Percentiles rank a stretch among this genome's conserved stretches.
Conservation (phyloP, 2,329 filamentous ascomycete species). For the Aspergillaceae sp. region DNA sequence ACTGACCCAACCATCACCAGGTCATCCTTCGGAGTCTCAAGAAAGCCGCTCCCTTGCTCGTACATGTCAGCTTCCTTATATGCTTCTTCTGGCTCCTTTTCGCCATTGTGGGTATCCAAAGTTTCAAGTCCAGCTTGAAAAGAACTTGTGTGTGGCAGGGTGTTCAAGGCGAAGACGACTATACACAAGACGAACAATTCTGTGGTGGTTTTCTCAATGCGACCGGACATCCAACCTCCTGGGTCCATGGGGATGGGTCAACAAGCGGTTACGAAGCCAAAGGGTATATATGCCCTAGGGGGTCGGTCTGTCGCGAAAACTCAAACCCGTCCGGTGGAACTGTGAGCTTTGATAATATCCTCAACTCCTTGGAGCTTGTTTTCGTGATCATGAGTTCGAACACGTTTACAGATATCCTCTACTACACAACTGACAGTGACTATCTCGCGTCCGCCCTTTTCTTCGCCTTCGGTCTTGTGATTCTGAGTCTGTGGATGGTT, state of each 20-base stretch:
- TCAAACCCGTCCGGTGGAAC: constrained; percentile 74
- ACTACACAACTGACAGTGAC: constrained; percentile 84
- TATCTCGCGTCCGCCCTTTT: constrained; percentile 79
- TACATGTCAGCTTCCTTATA: constrained; percentile 89
- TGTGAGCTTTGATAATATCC: constrained; percentile 89
- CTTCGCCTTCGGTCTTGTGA: constrained; percentile 64
- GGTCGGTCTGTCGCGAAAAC: constrained; percentile 74
- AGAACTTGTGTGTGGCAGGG: constrained; percentile 73
- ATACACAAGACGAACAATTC: constrained; percentile 51
- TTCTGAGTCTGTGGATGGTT: constrained; percentile 92
- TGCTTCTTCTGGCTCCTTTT: constrained; percentile 97
- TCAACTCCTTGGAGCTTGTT: constrained; percentile 83
- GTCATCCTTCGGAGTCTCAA: constrained; percentile 93
- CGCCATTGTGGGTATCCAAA: constrained; percentile 92
- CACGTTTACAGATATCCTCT: constrained; percentile 91
- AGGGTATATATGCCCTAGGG: constrained; percentile 77
- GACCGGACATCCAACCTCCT: constrained; percentile 54
- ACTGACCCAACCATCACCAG: constrained; percentile 30
- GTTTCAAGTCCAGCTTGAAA: constrained; percentile 76
- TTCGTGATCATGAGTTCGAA: constrained; percentile 99
- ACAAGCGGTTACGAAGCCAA: constrained; percentile 48
- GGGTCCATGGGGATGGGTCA: constrained; percentile 53
- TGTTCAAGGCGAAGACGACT: constrained; percentile 39
- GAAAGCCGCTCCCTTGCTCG: constrained; percentile 81
- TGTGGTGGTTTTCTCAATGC: constrained; percentile 75